Percentiles rank a stretch among this genome's conserved stretches.
These are phyloP conservation scores for Neofusicoccum ribis DNA, from an alignment of 2,329 filamentous ascomycete genomes.

Conservation along the genomic window DNA sequence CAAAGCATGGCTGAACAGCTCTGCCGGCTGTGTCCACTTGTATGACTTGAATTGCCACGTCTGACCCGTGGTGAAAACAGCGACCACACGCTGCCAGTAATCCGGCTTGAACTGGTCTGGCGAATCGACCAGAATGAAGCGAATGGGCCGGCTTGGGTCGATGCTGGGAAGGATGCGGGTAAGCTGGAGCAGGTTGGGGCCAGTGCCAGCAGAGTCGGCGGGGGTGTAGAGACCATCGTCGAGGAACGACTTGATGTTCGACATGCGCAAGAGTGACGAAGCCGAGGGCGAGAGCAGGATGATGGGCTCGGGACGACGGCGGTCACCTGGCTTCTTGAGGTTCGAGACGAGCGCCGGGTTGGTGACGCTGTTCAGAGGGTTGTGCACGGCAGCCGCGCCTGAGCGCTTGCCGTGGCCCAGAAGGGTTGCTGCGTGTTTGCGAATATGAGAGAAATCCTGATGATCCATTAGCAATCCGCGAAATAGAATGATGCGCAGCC, in stretches of 20 bases:
- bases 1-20: constrained; percentile 84
- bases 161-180: constrained; percentile 72
- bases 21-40: constrained; percentile 87
- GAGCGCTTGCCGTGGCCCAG: constrained; percentile 53
- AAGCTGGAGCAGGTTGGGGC: constrained; percentile 79
- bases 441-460: constrained; percentile 91
- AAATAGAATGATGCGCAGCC: not conserved
- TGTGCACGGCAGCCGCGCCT: constrained; percentile 50
- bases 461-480: constrained; percentile 17
- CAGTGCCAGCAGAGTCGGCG: constrained; percentile 65
- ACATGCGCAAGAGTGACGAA: constrained; percentile 90
- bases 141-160: constrained; percentile 70
- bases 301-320: constrained; percentile 72
- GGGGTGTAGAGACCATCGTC: constrained; percentile 80
- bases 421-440: constrained; percentile 79
- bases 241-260: constrained; percentile 93
- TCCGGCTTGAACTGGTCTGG: constrained; percentile 96
- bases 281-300: constrained; percentile 96
- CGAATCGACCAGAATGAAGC: constrained; percentile 93
- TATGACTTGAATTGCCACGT: constrained; percentile 99
- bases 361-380: constrained; percentile 23
- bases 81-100: constrained; percentile 94
- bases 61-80: constrained; percentile 96
- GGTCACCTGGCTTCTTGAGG: constrained; percentile 43
- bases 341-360: constrained; percentile 40